Conservation (phyloP, 805 yeast genomes). For the Candida takata region DNA sequence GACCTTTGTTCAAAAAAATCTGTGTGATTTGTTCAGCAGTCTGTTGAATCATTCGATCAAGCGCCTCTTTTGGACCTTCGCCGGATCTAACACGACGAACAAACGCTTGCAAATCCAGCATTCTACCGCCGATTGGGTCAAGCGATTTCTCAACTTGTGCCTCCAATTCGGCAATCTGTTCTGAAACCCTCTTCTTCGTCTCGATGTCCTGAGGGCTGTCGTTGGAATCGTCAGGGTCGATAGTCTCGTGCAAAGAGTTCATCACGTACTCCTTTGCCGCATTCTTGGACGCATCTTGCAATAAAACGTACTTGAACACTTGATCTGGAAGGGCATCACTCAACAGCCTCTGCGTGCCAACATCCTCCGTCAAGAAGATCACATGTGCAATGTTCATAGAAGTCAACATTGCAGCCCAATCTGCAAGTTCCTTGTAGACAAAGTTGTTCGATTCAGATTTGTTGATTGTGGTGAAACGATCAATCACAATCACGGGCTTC, state of each 20-base stretch:
- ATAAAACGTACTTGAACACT: slow-evolving; percentile 65
- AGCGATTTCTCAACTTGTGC: slow-evolving; percentile 47
- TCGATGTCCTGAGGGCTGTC: slow-evolving; percentile 24
- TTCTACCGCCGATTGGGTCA: slow-evolving; percentile 86
- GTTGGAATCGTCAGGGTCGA: slow-evolving; percentile 19
- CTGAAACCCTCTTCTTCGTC: slow-evolving; percentile 3
- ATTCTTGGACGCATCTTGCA: slow-evolving; percentile 73
- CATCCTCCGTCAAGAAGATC: slow-evolving; percentile 78
- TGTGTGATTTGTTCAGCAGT: slow-evolving; percentile 86
- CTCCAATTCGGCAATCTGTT: slow-evolving; percentile 15
- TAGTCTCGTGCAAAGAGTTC: slow-evolving; percentile 36
- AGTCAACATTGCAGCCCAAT: slow-evolving; percentile 80
- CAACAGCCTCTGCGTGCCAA: slow-evolving; percentile 64
- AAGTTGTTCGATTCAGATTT: slow-evolving; percentile 57
- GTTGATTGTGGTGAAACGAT: slow-evolving; percentile 53
- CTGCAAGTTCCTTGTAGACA: slow-evolving; percentile 68
- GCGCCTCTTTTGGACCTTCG: slow-evolving; percentile 71
- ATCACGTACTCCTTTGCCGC: slow-evolving; percentile 68
- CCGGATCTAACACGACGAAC: slow-evolving; percentile 85
- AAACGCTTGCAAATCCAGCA: slow-evolving; percentile 88
- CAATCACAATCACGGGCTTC: slow-evolving; percentile 81
- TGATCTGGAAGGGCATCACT: slow-evolving; percentile 76
- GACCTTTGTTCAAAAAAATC: slow-evolving; percentile 50
- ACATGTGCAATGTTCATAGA: slow-evolving; percentile 85
- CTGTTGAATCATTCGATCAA: slow-evolving; percentile 73